Evolutionary conservation across 176 grass and related monocot genomes (phyloP).

Genomic region (Zoysia pacifica): DNA sequence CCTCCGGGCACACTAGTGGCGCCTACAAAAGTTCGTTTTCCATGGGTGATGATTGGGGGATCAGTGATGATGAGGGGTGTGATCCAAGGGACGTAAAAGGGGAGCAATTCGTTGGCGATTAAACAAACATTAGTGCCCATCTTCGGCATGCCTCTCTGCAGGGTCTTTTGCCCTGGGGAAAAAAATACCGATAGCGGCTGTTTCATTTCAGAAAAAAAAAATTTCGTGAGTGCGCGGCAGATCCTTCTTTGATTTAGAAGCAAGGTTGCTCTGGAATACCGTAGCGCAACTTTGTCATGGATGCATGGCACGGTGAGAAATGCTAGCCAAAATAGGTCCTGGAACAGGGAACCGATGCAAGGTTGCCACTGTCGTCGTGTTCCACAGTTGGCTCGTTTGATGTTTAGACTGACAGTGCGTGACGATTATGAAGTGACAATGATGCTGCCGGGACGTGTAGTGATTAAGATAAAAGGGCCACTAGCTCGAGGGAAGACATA

Average conservation of each 20-base stretch:
- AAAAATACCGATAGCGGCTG: background rate
- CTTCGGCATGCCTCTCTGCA: slow-evolving; percentile 16
- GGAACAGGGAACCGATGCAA: background rate
- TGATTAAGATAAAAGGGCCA: background rate
- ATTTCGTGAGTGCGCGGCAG: background rate
- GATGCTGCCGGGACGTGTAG: background rate
- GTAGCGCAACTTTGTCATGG: background rate
- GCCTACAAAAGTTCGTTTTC: slow-evolving; percentile 23
- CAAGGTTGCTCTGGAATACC: background rate
- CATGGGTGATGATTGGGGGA: slow-evolving; percentile 9
- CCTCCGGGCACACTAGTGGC: background rate
- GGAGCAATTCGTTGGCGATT: slow-evolving; percentile 39
- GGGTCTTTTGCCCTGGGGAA: background rate
- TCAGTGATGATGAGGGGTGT: slow-evolving; percentile 49
- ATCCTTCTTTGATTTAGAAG: slow-evolving; percentile 25
- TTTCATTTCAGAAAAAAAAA: background rate
- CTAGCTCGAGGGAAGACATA: background rate
- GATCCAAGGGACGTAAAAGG: slow-evolving; percentile 52
- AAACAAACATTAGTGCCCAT: slow-evolving; percentile 27
- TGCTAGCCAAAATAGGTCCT: background rate
- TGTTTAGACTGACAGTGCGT: slow-evolving; percentile 1
- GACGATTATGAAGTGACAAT: background rate
- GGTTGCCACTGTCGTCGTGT: background rate
- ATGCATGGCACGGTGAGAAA: background rate
- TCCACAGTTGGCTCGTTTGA: background rate